Percentiles rank a stretch among this genome's conserved stretches.
Conservation (phyloP, 768 basidiomycete species). For the Tephrocybe sp. region DNA sequence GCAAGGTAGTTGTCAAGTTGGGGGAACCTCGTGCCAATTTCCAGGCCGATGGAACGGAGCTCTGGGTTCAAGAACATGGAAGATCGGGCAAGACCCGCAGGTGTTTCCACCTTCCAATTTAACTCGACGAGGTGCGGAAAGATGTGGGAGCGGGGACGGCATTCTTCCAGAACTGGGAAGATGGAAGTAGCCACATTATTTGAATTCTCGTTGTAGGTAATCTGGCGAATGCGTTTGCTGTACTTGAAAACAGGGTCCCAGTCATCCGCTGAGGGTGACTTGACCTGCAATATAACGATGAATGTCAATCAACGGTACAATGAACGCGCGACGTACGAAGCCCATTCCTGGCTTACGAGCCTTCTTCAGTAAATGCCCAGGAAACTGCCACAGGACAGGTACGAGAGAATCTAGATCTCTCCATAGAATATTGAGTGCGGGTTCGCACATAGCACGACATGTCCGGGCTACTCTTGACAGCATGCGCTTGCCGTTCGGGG, state of each 20-base stretch:
- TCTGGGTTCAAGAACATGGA: constrained; percentile 66
- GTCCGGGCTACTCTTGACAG: constrained; percentile 74
- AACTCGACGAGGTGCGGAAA: constrained; percentile 70
- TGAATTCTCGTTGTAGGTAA: constrained; percentile 69
- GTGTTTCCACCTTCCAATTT: constrained; percentile 70
- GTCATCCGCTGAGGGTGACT: constrained; percentile 63
- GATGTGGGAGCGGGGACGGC: constrained; percentile 60
- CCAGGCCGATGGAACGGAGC: constrained; percentile 59
- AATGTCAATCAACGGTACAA: neutral
- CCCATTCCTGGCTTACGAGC: constrained; percentile 73
- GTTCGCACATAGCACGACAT: constrained; percentile 72
- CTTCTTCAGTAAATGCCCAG: constrained; percentile 65
- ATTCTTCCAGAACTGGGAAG: constrained; percentile 66
- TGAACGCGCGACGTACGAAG: constrained; percentile 50
- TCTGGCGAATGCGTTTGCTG: constrained; percentile 63
- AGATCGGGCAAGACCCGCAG: constrained; percentile 64
- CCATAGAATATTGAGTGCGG: constrained; percentile 73
- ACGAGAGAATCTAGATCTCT: constrained; percentile 74
- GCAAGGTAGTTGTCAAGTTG: constrained; percentile 63
- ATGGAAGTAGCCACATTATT: constrained; percentile 64
- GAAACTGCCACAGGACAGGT: constrained; percentile 74
- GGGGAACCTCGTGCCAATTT: constrained; percentile 58
- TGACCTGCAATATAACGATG: constrained; percentile 38
- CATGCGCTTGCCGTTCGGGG: constrained; percentile 65
- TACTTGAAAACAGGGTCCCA: constrained; percentile 70